phyloP scores from a whole-genome alignment of 805 yeast genomes.

The Pichia paraexigua region DNA sequence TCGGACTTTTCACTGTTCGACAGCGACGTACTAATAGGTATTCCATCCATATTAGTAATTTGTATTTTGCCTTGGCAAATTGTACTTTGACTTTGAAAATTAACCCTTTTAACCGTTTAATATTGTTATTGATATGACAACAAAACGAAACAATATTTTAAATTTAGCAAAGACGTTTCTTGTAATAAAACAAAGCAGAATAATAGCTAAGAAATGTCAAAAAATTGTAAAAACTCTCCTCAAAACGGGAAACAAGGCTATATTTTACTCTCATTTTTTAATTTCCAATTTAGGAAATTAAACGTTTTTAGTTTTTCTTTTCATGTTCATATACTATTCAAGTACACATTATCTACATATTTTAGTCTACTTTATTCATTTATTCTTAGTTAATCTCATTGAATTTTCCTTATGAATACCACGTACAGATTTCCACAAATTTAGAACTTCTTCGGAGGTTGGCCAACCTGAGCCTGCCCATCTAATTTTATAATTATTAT shows the following conservation, averaged over 20 bases:
- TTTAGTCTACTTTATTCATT: not conserved
- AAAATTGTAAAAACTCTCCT: not conserved
- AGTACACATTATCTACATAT: not conserved
- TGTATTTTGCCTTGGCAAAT: not conserved
- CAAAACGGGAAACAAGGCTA: not conserved
- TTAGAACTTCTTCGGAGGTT: constrained; percentile 50
- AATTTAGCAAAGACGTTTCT: not conserved
- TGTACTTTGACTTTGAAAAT: not conserved
- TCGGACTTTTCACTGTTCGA: constrained; percentile 4
- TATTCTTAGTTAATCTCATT: constrained; percentile 4
- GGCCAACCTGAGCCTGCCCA: constrained; percentile 92
- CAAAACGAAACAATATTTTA: not conserved
- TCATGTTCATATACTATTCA: not conserved
- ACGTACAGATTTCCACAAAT: constrained; percentile 58
- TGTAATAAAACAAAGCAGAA: not conserved
- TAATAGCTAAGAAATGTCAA: not conserved
- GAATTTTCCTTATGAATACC: constrained; percentile 46
- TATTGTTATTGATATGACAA: not conserved
- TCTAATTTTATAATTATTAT: constrained; percentile 62
- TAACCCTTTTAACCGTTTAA: not conserved
- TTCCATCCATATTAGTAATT: constrained; percentile 3
- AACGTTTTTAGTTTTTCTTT: not conserved
- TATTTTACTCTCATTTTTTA: not conserved
- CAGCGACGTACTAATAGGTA: constrained; percentile 1
- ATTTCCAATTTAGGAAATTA: not conserved